Evolutionary conservation across 2,329 filamentous ascomycete species (phyloP).

Genomic region (Talaromyces sp.): DNA sequence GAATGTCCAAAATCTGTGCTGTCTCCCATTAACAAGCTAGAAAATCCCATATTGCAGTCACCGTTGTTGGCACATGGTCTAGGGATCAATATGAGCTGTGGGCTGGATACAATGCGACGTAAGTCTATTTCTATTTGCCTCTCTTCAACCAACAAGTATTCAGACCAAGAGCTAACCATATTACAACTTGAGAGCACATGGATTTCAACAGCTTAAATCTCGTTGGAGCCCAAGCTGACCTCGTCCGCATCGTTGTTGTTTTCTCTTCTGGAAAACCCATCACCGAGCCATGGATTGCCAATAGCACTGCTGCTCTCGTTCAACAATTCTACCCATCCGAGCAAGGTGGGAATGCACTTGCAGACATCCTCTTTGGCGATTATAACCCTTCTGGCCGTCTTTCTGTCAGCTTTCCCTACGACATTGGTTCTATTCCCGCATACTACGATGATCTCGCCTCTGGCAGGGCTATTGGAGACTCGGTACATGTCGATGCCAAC

Average conservation of each 20-base stretch:
- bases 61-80: conserved; percentile 70
- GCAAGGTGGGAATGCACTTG: conserved; percentile 62
- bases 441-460: conserved; percentile 70
- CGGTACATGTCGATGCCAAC: conserved; percentile 73
- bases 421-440: conserved; percentile 64
- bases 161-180: neutral
- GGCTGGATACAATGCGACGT: conserved; percentile 63
- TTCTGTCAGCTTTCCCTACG: conserved; percentile 65
- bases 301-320: conserved; percentile 22
- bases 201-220: conserved; percentile 60
- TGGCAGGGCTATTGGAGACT: conserved; percentile 69
- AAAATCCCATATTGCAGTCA: conserved; percentile 65
- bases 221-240: conserved; percentile 63
- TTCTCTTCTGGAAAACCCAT: conserved; percentile 45
- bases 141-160: neutral
- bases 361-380: conserved; percentile 69
- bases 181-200: conserved; percentile 63
- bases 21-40: too few species aligned
- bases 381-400: conserved; percentile 71
- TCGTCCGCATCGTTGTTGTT: conserved; percentile 62
- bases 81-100: conserved; percentile 68
- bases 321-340: neutral
- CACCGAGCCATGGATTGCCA: neutral
- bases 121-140: conserved; percentile 8
- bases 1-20: too few species aligned